phyloP scores from a whole-genome alignment of 331 rosid genomes.

The Saraca asoca region DNA sequence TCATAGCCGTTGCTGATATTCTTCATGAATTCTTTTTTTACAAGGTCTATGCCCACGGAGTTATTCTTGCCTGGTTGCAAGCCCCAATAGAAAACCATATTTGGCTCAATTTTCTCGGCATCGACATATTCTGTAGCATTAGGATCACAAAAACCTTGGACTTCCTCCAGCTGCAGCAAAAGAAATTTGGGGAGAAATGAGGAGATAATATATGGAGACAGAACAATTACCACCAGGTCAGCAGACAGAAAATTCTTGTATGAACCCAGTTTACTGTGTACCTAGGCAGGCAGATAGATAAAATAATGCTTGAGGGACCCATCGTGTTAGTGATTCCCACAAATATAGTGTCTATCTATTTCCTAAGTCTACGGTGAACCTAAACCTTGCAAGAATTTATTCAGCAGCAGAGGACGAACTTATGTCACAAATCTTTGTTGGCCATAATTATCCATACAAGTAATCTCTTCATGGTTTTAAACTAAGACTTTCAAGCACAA shows the following conservation, averaged over 20 bases:
- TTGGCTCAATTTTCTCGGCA: constrained; percentile 34
- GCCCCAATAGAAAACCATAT: constrained; percentile 54
- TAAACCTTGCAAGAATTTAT: neutral
- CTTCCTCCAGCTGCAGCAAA: constrained; percentile 42
- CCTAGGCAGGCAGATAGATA: too few relatives aligned
- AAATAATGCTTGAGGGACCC: too few relatives aligned
- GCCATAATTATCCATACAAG: neutral
- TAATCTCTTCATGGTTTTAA: neutral
- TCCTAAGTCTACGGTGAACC: neutral
- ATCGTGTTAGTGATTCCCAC: too few relatives aligned
- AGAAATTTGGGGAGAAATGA: constrained; percentile 20
- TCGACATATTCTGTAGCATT: constrained; percentile 44
- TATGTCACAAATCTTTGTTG: neutral
- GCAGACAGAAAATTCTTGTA: too few relatives aligned
- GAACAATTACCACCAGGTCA: neutral
- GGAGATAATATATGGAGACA: neutral
- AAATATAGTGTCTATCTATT: too few relatives aligned
- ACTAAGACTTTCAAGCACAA: neutral
- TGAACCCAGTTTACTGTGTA: too few relatives aligned
- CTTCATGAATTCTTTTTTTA: constrained; percentile 43
- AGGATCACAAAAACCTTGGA: constrained; percentile 52
- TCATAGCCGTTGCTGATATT: constrained; percentile 35
- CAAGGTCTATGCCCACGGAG: constrained; percentile 15
- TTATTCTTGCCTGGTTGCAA: constrained; percentile 21
- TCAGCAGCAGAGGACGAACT: neutral